A percentile compares a stretch with the other conserved stretches of the same genome.
Evolutionary conservation across 768 basidiomycete species (phyloP).

Genomic region (Suillus occidentalis): DNA sequence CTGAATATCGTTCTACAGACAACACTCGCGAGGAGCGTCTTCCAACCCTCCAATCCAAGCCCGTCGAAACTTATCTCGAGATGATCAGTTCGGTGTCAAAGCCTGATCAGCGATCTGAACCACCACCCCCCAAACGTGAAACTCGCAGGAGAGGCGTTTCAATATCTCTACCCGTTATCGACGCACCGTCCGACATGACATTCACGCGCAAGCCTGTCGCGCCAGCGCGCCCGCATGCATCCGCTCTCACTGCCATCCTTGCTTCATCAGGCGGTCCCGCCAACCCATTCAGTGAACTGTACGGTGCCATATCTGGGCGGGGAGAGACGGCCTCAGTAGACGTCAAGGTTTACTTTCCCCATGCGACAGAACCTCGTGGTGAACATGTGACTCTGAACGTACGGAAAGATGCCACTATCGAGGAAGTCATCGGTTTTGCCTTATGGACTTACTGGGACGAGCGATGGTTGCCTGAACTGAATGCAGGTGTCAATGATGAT

Average conservation of each 20-base stretch:
- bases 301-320: constrained; percentile 82
- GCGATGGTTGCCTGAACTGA: constrained; percentile 73
- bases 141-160: constrained; percentile 31
- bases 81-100: constrained; percentile 48
- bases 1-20: constrained; percentile 46
- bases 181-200: constrained; percentile 29
- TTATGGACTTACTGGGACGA: constrained; percentile 95
- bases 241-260: constrained; percentile 73
- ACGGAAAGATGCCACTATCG: constrained; percentile 84
- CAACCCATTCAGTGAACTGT: constrained; percentile 88
- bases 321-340: constrained; percentile 60
- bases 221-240: constrained; percentile 46
- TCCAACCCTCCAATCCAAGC: constrained; percentile 21
- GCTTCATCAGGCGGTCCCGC: constrained; percentile 59
- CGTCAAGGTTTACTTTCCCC: constrained; percentile 85
- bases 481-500: constrained; percentile 61
- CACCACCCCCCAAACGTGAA: constrained; percentile 23
- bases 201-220: constrained; percentile 56
- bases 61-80: constrained; percentile 50
- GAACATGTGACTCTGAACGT: constrained; percentile 74
- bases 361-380: constrained; percentile 59
- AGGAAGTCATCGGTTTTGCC: constrained; percentile 93
- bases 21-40: constrained; percentile 26
- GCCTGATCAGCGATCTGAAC: constrained; percentile 19
- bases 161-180: constrained; percentile 24